Conservation (phyloP, 352 stramenopile genomes). For the Globisporangium acanthophoron region DNA sequence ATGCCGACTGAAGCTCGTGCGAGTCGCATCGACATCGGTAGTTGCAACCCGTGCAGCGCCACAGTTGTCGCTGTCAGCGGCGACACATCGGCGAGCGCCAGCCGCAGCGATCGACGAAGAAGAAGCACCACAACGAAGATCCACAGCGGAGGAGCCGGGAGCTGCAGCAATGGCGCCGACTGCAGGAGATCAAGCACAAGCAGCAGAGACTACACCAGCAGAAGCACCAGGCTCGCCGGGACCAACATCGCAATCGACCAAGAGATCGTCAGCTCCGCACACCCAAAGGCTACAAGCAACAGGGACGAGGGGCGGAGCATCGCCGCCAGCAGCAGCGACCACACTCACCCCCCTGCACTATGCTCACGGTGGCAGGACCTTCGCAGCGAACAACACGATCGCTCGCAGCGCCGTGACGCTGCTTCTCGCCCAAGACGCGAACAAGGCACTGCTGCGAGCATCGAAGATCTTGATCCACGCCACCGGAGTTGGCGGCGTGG, state of each 20-base stretch:
- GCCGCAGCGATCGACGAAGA: too few species aligned
- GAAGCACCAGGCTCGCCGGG: too few species aligned
- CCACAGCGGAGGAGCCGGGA: too few species aligned
- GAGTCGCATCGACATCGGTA: not conserved
- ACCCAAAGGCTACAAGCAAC: too few species aligned
- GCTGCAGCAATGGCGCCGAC: too few species aligned
- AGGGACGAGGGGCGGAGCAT: not conserved
- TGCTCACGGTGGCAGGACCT: not conserved
- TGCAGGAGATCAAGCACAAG: too few species aligned
- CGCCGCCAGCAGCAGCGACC: not conserved
- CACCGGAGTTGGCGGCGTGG: not conserved
- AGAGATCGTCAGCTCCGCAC: too few species aligned
- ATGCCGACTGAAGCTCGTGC: conserved; percentile 15
- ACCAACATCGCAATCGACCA: too few species aligned
- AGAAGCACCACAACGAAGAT: too few species aligned
- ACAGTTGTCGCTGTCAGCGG: not conserved
- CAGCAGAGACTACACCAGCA: too few species aligned
- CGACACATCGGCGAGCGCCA: too few species aligned
- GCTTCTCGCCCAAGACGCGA: not conserved
- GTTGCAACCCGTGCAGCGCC: too few species aligned
- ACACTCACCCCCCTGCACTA: not conserved
- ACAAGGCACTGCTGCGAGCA: not conserved
- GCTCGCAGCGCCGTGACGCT: not conserved
- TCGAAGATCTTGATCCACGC: not conserved
- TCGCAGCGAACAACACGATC: not conserved